phyloP scores from a whole-genome alignment of 2,329 filamentous ascomycete species.

The Sporothrix luriei region DNA sequence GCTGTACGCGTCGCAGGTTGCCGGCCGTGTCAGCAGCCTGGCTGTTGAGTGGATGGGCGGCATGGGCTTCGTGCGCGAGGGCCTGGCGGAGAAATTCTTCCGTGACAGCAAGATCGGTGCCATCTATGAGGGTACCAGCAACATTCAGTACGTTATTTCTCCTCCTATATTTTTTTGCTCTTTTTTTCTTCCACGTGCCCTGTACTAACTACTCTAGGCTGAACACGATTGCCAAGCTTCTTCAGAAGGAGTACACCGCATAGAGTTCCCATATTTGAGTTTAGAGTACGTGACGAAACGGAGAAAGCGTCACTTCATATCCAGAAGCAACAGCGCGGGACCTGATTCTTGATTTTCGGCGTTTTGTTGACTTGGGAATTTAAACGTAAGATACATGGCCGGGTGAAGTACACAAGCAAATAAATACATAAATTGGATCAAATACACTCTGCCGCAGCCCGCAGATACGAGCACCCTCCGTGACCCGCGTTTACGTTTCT shows the following conservation, averaged over 20 bases:
- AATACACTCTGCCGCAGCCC: neutral
- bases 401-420: neutral
- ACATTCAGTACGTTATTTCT: conserved; percentile 61
- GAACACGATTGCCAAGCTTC: conserved; percentile 64
- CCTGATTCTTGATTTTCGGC: conserved; percentile 16
- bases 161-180: neutral
- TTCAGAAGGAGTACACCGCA: conserved; percentile 63
- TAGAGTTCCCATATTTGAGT: neutral
- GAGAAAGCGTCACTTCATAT: neutral
- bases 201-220: conserved; percentile 48
- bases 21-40: conserved; percentile 77
- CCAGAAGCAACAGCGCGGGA: conserved; percentile 8
- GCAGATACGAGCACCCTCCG: neutral
- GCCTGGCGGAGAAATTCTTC: conserved; percentile 96
- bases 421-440: conserved; percentile 10
- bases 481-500: neutral
- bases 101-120: conserved; percentile 97
- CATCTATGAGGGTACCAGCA: conserved; percentile 92
- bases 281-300: neutral
- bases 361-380: conserved; percentile 22
- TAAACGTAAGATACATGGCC: neutral
- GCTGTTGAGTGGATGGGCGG: conserved; percentile 99
- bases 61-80: conserved; percentile 97
- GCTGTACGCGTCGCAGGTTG: conserved; percentile 90
- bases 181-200: neutral